phyloP scores from a whole-genome alignment of 768 basidiomycete species.

The Lactifluus piperatus region DNA sequence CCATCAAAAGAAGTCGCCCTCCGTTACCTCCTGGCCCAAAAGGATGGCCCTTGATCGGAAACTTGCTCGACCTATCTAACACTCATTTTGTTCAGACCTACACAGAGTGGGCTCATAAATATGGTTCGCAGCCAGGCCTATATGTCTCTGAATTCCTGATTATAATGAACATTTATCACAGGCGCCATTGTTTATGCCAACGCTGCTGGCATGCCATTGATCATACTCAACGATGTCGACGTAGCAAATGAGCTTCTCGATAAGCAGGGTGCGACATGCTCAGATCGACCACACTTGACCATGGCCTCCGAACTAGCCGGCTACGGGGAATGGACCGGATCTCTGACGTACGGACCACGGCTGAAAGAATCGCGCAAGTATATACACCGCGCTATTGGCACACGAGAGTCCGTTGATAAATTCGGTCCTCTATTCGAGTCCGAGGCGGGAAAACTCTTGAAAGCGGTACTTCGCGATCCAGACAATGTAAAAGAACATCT shows the following conservation, averaged over 20 bases:
- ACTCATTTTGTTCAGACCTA: not conserved
- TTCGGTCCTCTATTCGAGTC: not conserved
- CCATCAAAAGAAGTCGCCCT: not conserved
- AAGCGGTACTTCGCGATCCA: not conserved
- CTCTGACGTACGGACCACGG: not conserved
- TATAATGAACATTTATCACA: not conserved
- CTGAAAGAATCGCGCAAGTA: not conserved
- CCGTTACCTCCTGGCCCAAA: slow-evolving; percentile 1
- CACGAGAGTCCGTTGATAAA: not conserved
- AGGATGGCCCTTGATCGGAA: slow-evolving; percentile 5
- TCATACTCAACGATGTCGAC: not conserved
- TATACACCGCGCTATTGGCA: not conserved
- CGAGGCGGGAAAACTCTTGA: not conserved
- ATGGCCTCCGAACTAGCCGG: slow-evolving; percentile 4
- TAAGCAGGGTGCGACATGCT: not conserved
- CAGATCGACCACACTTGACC: not conserved
- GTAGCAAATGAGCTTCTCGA: slow-evolving; percentile 2
- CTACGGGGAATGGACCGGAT: not conserved
- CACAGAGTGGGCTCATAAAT: not conserved
- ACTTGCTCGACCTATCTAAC: not conserved
- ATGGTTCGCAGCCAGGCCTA: not conserved
- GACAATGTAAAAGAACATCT: not conserved
- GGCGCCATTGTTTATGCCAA: not conserved
- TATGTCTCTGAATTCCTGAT: not conserved
- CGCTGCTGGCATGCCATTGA: not conserved